Evolutionary conservation across 129 eudicot genomes (phyloP), one percentile per base, ranked within the genome.

Genomic region (Logfia minima): DNA sequence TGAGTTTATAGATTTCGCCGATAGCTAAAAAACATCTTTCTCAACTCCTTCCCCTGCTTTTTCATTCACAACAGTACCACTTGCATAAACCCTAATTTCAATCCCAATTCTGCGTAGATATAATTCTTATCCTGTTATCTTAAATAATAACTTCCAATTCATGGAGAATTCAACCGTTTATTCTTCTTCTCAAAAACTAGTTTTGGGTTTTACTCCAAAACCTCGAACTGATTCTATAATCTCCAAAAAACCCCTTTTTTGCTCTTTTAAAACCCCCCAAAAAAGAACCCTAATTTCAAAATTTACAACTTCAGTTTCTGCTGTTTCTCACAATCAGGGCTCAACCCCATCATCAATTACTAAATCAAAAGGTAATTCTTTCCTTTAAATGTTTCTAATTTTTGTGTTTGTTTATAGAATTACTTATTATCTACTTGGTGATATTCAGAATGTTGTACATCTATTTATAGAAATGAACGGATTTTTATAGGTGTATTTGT

Each of bases 131-230:
- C 63, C 2, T 62, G 16, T 10, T 17, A 6, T 8, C 56, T 19
- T 0, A 48, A 80, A 41, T 45, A 45, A 14, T 7, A 11, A 14
- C 26, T 66, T 48, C 31, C 16, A 14, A 29, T 62, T 51, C 52
- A 89, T 89, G 94, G 94, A 89, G 66, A 82, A 71, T 69, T 79
- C 67, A 31, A 78, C 83, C 61, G 48, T 86, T 52, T 83, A 43
- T 37, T 71, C 88, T 17, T 84, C 88, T 17, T 82, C 93, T 4
- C 88, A 82, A 19, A 80, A 74, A 72, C 72, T 70, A 19, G 77
- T 86, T 24, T 18, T 86, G 75, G 90, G 94, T 37, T 59, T 76
- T 53, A 80, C 85, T 18, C 34, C 84, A n/a, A 86, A 78, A 70
- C 86, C 86, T 68, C 75, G 67, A 79, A 83, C 53, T 6, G 53